Percentiles rank a stretch among this genome's conserved stretches.
phyloP scores from a whole-genome alignment of 768 basidiomycete genomes.

The Boletellus sp. region DNA sequence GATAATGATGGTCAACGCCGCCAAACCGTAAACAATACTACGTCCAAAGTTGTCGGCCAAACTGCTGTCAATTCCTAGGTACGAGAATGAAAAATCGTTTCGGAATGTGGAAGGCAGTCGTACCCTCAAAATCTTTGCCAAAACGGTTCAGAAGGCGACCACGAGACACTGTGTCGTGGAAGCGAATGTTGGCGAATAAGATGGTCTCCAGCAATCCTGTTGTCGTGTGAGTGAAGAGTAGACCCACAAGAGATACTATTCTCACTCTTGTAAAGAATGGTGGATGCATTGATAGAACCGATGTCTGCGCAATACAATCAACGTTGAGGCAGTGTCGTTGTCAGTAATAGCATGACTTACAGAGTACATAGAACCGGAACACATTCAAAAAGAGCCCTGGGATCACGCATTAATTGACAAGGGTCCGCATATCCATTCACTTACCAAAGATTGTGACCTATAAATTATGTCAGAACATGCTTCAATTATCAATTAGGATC shows the following conservation, averaged over 20 bases:
- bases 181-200: constrained; percentile 83
- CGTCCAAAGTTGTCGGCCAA: constrained; percentile 85
- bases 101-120: neutral
- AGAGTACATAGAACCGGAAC: constrained; percentile 68
- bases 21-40: constrained; percentile 68
- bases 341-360: constrained; percentile 35
- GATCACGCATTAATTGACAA: constrained; percentile 13
- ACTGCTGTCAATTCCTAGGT: constrained; percentile 71
- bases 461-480: constrained; percentile 19
- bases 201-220: constrained; percentile 67
- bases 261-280: constrained; percentile 67
- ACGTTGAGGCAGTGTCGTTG: neutral
- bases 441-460: constrained; percentile 38
- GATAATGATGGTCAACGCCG: constrained; percentile 64
- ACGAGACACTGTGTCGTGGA: constrained; percentile 89
- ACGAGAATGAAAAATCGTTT: constrained; percentile 8
- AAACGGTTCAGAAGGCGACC: constrained; percentile 81
- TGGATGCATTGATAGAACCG: constrained; percentile 82
- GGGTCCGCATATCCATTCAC: neutral
- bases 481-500: neutral
- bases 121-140: constrained; percentile 86
- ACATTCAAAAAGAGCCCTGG: constrained; percentile 56
- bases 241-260: neutral
- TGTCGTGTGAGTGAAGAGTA: constrained; percentile 11
- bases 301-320: constrained; percentile 39